Conservation (phyloP, 441 rosid species). For the Hura crepitans region DNA sequence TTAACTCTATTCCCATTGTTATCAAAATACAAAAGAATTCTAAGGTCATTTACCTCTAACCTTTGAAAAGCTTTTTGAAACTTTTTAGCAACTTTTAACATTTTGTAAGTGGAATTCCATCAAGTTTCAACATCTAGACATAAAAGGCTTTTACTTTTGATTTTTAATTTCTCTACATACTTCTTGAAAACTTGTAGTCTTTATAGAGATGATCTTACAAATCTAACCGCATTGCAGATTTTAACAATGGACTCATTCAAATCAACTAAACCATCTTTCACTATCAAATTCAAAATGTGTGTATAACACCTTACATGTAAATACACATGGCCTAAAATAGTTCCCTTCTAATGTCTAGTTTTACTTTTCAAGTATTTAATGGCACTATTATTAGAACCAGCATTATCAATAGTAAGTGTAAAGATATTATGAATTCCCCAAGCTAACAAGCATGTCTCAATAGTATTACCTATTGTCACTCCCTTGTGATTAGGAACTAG, state of each 20-base stretch:
- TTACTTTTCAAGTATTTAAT: neutral
- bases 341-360: neutral
- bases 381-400: neutral
- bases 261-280: neutral
- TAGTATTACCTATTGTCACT: neutral
- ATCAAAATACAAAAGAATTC: neutral
- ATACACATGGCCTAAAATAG: neutral
- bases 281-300: neutral
- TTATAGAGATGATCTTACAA: neutral
- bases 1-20: neutral
- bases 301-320: neutral
- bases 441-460: neutral
- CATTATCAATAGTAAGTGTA: neutral
- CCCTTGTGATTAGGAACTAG: neutral
- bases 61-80: conserved; percentile 7
- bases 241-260: neutral
- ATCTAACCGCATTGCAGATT: neutral
- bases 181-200: neutral
- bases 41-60: neutral
- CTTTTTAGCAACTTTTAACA: conserved; percentile 6
- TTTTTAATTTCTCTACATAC: neutral
- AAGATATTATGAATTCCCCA: conserved; percentile 1
- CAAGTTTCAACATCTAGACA: conserved; percentile 9
- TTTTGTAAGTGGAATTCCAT: conserved; percentile 16
- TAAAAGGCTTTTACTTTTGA: neutral